A percentile compares a stretch with the other conserved stretches of the same genome.
These are phyloP conservation scores for Sphagnurus paluster DNA, from an alignment of 1,284 basidiomycete species.

Conservation along the genomic window DNA sequence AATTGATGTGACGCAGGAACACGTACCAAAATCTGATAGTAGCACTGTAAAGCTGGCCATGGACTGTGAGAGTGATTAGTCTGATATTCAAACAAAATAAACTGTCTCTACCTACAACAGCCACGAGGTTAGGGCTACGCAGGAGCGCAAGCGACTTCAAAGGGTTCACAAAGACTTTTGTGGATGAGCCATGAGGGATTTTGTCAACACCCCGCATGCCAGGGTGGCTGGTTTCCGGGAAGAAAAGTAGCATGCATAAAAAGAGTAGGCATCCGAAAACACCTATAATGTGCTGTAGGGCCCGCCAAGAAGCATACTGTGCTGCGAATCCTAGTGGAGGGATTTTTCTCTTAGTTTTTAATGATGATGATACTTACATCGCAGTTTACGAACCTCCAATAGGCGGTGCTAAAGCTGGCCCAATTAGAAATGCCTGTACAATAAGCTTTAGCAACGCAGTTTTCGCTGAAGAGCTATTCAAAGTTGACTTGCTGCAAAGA, in stretches of 20 bases:
- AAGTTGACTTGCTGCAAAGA: constrained; percentile 40
- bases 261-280: constrained; percentile 43
- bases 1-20: not conserved
- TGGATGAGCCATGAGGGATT: constrained; percentile 24
- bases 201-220: constrained; percentile 47
- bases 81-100: too few species aligned
- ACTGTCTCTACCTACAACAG: constrained; percentile 44
- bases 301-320: constrained; percentile 60
- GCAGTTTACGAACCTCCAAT: too few species aligned
- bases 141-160: constrained; percentile 52
- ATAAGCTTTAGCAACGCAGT: not conserved
- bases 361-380: not conserved
- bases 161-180: constrained; percentile 68
- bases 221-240: constrained; percentile 70
- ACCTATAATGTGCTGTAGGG: constrained; percentile 51
- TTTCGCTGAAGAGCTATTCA: not conserved
- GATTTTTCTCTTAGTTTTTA: not conserved
- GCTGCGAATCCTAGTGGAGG: constrained; percentile 35
- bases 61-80: constrained; percentile 33
- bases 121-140: constrained; percentile 57
- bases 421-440: constrained; percentile 35
- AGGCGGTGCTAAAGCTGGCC: constrained; percentile 36
- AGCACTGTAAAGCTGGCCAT: constrained; percentile 38
- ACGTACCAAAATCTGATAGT: constrained; percentile 46
- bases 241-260: constrained; percentile 41